Base-by-base conservation (phyloP, 352 stramenopile species). In the Phytophthora aleatoria region DNA sequence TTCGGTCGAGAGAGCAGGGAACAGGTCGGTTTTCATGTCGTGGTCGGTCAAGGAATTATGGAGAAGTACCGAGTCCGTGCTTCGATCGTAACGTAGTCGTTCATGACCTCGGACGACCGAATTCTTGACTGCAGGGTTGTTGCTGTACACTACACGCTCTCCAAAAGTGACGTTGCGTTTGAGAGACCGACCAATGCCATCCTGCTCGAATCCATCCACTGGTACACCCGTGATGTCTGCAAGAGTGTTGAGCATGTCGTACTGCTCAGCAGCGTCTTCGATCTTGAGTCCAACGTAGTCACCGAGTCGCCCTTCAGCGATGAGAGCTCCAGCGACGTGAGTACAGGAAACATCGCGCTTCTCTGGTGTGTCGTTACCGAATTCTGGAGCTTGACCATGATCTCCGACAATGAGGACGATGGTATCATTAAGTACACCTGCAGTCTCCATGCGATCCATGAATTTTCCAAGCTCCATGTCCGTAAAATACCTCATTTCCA, bases 321-420 rank as follows among this genome's bases (percentile, higher is more conserved):
- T 41, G 28, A 82, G 43, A 24, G 66, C 51, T 10, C 64, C 74
- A 26, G 74, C 71, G 10, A 82, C 71, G 15, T 67, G 76, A 0
- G 66, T 76, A 9, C 47, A 56, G 1, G 70, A 80, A 7, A 69
- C 58, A 33, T 89, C 47, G 0, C 73, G 61, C 3, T 65, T 57
- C 36, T 86, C 72, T 5, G 70, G 69, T 0, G 54, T 50, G 12
- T 61, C 28, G 1, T 69, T 60, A 0, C 73, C 74, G 16, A 69
- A 71, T 54, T 83, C 77, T 3, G 80, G 75, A 13, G 45, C 77
- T 10, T 84, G 68, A 0, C 79, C 77, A 57, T 89, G 75, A 47
- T 87, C 77, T 5, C 79, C 79, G 12, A 74, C 64, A 41, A 89
- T 70, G 7, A 89, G 45, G 5, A 89, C 65, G 58, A 89, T 81